A percentile compares a stretch with the other conserved stretches of the same genome.
Evolutionary conservation across 805 yeast species (phyloP).

Genomic region (Kuraishia hungarica): DNA sequence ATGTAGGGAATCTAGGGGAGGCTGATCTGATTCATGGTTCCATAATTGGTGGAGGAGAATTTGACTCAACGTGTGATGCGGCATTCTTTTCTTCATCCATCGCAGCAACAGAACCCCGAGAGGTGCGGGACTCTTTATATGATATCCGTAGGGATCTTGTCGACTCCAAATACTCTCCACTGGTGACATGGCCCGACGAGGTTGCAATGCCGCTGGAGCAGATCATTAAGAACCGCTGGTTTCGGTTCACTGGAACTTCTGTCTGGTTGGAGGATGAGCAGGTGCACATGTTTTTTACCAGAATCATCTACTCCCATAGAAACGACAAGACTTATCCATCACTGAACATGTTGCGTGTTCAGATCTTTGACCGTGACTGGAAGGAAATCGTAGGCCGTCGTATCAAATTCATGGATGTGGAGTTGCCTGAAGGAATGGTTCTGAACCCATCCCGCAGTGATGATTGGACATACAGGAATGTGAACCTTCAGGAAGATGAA

Average conservation of each 20-base stretch:
- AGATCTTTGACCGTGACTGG: conserved; percentile 37
- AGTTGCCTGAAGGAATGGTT: not conserved
- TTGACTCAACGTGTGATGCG: not conserved
- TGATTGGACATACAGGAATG: not conserved
- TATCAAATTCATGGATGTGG: not conserved
- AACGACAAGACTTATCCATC: conserved; percentile 24
- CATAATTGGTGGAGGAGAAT: not conserved
- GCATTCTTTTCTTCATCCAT: not conserved
- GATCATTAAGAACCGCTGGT: conserved; percentile 24
- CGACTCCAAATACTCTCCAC: not conserved
- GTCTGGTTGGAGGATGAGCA: conserved; percentile 47
- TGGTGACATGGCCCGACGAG: conserved; percentile 2
- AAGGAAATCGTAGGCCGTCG: conserved; percentile 25
- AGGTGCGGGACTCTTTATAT: not conserved
- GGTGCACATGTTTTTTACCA: conserved; percentile 37
- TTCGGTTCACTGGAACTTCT: conserved; percentile 38
- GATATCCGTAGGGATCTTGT: not conserved
- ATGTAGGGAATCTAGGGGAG: not conserved
- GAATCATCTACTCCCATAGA: conserved; percentile 29
- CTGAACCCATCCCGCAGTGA: not conserved
- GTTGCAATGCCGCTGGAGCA: not conserved
- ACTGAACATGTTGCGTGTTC: conserved; percentile 33
- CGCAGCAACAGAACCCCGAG: not conserved
- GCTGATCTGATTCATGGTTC: not conserved
- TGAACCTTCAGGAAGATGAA: not conserved